Percentiles rank a stretch among this genome's conserved stretches.
phyloP scores from a whole-genome alignment of 129 eudicot genomes.

The Flaveria trinervia region DNA sequence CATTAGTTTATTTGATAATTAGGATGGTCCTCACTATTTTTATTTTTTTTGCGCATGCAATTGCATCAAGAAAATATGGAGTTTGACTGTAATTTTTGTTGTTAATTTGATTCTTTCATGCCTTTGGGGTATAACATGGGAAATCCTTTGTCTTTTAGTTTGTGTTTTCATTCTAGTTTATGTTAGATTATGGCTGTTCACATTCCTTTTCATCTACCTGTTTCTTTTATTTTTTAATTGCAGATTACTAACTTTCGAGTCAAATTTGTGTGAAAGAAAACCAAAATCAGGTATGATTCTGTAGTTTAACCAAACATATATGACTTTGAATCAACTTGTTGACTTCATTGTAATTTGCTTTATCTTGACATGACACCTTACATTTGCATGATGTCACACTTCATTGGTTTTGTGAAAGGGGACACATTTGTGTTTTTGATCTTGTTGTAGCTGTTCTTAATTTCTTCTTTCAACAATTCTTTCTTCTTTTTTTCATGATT shows the following conservation, averaged over 20 bases:
- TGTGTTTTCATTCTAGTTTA: constrained; percentile 8
- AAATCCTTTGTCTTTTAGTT: background rate
- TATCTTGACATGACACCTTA: constrained; percentile 5
- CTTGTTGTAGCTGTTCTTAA: background rate
- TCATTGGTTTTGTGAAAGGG: background rate
- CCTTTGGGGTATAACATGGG: background rate
- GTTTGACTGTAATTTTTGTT: constrained; percentile 16
- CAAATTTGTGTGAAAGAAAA: background rate
- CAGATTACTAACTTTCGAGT: background rate
- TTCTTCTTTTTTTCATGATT: background rate
- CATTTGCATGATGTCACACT: background rate
- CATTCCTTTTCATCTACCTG: background rate
- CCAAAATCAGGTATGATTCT: background rate
- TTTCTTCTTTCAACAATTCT: background rate
- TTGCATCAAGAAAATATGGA: constrained; percentile 11
- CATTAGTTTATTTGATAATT: constrained; percentile 25
- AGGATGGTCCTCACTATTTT: constrained; percentile 31
- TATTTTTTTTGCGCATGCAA: constrained; percentile 32
- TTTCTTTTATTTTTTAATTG: background rate
- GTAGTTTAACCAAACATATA: background rate
- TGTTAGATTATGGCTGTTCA: constrained; percentile 3
- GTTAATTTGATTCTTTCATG: constrained; percentile 8
- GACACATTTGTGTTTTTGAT: background rate
- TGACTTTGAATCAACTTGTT: background rate
- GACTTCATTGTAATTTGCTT: background rate